Evolutionary conservation across 352 stramenopile genomes (phyloP), one percentile per base, ranked within the genome.

Genomic region (Phytophthora litchii): DNA sequence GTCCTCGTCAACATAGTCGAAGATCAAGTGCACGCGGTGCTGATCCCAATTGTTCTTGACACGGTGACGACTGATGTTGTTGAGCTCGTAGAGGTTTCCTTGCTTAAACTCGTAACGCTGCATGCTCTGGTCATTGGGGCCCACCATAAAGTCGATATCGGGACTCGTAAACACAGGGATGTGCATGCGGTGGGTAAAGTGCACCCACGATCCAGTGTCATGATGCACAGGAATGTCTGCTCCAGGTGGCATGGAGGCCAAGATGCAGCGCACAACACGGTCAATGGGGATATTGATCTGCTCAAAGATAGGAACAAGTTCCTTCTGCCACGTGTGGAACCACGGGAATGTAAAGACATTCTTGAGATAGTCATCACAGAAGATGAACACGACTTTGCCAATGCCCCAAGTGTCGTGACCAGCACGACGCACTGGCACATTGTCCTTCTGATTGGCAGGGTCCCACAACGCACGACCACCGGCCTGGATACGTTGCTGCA

Each of bases 391-490:
- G 57, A 99, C 96, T 71, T 99, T 99, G 69, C 92, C 89, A 58
- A 99, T 99, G 49, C 97, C 97, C 96, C 97, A 99, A 36, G 76
- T 83, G 82, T 99, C 97, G 75, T 99, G 97, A 20, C 91, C 95
- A 12, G 97, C 91, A 44, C 97, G 88, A 21, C 84, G 89, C 17
- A 99, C 88, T 6, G 78, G 76, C 29, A 99, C 95, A 53, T 98
- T 98, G 60, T 88, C 74, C 43, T 66, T 86, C 58, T 94, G 86
- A 38, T 78, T 72, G 23, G 48, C 56, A 4, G 84, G 83, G 52
- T 91, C 74, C 88, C 86, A 95, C 14, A 95, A 69, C 36, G 60
- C 42, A 11, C 60, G 64, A 12, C 82, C 78, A 4, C 54, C 70
- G 8, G 56, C 66, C 21, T 69, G 48, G 34, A 93, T 88, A 36